phyloP scores from a whole-genome alignment of 129 eudicot genomes.

The Centrapalus pauciflorus region DNA sequence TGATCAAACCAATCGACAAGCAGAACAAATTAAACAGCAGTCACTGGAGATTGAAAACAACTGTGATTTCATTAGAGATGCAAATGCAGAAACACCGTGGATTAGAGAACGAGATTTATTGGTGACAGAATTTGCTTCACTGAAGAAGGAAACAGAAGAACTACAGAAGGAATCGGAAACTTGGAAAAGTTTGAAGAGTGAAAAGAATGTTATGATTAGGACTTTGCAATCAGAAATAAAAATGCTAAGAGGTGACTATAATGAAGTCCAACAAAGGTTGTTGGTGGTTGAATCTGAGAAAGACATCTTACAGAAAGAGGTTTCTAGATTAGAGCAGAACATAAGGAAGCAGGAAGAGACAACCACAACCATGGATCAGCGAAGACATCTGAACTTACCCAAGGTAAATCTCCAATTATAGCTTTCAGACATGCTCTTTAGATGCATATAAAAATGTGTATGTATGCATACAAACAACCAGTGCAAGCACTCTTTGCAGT shows the following conservation, averaged over 20 bases:
- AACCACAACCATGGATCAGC: constrained; percentile 20
- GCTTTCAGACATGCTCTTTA: constrained; percentile 7
- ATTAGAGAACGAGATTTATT: constrained; percentile 32
- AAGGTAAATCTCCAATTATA: constrained; percentile 29
- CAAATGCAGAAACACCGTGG: no score
- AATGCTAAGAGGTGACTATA: constrained; percentile 37
- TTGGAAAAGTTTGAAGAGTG: constrained; percentile 44
- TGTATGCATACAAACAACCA: background rate
- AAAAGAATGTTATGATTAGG: constrained; percentile 41
- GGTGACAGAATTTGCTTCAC: constrained; percentile 37
- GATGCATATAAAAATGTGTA: constrained; percentile 1
- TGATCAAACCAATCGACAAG: constrained; percentile 27
- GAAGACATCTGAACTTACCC: constrained; percentile 17
- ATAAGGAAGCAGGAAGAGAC: constrained; percentile 37
- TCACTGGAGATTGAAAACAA: constrained; percentile 28
- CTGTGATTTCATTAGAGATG: no score
- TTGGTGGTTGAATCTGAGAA: constrained; percentile 48
- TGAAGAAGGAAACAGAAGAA: constrained; percentile 47
- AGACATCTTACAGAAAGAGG: constrained; percentile 47
- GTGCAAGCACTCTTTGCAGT: background rate
- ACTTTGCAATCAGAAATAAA: constrained; percentile 60
- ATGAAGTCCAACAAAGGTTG: constrained; percentile 40
- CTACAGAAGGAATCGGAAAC: constrained; percentile 33
- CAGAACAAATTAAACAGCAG: constrained; percentile 34
- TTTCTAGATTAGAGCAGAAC: constrained; percentile 36